These are phyloP conservation scores for Penicillium verrucosum DNA, from an alignment of 2,329 filamentous ascomycete genomes.

Conservation along the genomic window DNA sequence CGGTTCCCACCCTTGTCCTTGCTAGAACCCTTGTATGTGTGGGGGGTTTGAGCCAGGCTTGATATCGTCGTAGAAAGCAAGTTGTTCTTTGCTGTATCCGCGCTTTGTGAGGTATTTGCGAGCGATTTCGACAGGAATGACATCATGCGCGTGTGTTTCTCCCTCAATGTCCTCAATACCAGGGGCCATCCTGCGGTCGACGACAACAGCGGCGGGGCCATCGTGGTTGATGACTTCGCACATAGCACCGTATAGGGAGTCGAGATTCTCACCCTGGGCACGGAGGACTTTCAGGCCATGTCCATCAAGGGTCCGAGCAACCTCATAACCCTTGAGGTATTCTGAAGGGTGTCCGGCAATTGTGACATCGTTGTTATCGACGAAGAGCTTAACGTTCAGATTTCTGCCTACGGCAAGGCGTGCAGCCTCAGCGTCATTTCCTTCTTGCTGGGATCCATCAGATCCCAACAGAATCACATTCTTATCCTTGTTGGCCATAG, in stretches of 20 bases:
- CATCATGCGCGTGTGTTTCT: slow-evolving; percentile 37
- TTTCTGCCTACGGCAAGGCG: slow-evolving; percentile 38
- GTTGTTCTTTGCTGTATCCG: slow-evolving; percentile 34
- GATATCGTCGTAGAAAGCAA: slow-evolving; percentile 37
- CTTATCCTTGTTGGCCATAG: slow-evolving; percentile 39
- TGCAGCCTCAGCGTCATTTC: slow-evolving; percentile 42
- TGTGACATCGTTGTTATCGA: slow-evolving; percentile 44
- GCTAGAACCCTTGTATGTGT: slow-evolving; percentile 34
- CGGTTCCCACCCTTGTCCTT: slow-evolving; percentile 40
- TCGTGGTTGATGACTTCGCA: slow-evolving; percentile 31
- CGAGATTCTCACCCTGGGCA: slow-evolving; percentile 38
- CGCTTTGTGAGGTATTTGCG: slow-evolving; percentile 37
- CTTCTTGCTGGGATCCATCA: slow-evolving; percentile 43
- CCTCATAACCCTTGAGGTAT: slow-evolving; percentile 38
- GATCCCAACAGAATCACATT: slow-evolving; percentile 38
- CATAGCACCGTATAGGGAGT: slow-evolving; percentile 35
- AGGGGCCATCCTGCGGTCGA: slow-evolving; percentile 37
- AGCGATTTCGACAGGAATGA: slow-evolving; percentile 38
- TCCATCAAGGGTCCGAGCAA: slow-evolving; percentile 33
- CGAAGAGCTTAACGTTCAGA: slow-evolving; percentile 40
- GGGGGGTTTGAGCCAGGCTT: slow-evolving; percentile 30
- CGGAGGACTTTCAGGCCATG: slow-evolving; percentile 39
- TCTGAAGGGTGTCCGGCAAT: slow-evolving; percentile 42
- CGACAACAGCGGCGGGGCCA: slow-evolving; percentile 34
- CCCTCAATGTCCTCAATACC: slow-evolving; percentile 39